Evolutionary conservation across 345 rosid species (phyloP).

Genomic region (Eucalyptus rudis): DNA sequence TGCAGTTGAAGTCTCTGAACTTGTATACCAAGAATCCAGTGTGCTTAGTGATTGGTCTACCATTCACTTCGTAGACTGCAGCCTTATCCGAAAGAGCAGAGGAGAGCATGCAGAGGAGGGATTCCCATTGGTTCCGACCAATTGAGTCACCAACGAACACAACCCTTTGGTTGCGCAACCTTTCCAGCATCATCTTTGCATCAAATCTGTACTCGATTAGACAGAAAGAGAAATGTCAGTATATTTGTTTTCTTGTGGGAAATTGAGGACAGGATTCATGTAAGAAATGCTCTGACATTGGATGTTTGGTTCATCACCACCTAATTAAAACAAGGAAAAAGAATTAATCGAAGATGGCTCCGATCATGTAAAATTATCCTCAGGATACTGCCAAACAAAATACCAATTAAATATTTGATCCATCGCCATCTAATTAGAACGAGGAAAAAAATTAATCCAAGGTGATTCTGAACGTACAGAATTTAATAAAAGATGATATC

Average conservation of each 20-base stretch:
- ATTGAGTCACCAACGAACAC: slow-evolving; percentile 92
- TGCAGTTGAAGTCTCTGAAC: slow-evolving; percentile 75
- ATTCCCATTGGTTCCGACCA: slow-evolving; percentile 96
- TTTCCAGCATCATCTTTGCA: slow-evolving; percentile 57
- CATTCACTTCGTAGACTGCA: slow-evolving; percentile 58
- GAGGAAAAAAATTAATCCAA: not conserved
- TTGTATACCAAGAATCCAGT: slow-evolving; percentile 56
- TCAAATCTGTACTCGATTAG: slow-evolving; percentile 36
- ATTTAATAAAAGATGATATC: not conserved
- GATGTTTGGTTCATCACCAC: not conserved
- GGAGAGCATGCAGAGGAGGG: slow-evolving; percentile 77
- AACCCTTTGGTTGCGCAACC: slow-evolving; percentile 43
- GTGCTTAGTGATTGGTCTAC: slow-evolving; percentile 84
- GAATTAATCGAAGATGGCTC: not conserved
- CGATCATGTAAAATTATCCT: not conserved
- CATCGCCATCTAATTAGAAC: not conserved
- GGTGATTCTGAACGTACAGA: not conserved
- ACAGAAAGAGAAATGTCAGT: not conserved
- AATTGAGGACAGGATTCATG: not conserved
- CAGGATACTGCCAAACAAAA: not conserved
- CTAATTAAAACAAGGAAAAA: not conserved
- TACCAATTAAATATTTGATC: not conserved
- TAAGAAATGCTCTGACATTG: not conserved
- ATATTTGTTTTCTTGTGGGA: not conserved
- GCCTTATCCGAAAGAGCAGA: slow-evolving; percentile 46